Percentiles rank a stretch among this genome's conserved stretches.
Conservation (phyloP, 2,329 filamentous ascomycete species). For the Pseudopyrenochaeta lycopersici region DNA sequence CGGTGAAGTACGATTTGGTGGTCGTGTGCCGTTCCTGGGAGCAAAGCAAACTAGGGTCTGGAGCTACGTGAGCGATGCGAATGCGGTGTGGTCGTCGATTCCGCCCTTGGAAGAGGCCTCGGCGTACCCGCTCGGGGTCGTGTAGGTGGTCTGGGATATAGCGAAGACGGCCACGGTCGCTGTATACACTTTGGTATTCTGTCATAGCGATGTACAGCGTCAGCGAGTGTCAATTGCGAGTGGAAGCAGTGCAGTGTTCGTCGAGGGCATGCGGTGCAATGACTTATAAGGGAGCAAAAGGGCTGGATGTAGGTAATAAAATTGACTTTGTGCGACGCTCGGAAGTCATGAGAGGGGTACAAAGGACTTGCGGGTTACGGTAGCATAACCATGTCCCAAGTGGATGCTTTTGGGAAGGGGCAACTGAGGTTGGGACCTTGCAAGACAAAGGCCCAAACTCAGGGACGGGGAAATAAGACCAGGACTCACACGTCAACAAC, state of each 20-base stretch:
- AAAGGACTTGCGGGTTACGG: conserved; percentile 45
- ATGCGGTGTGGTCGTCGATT: conserved; percentile 65
- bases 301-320: conserved; percentile 22
- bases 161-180: conserved; percentile 48
- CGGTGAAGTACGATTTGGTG: conserved; percentile 47
- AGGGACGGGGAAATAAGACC: conserved; percentile 46
- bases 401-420: conserved; percentile 43
- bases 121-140: conserved; percentile 33
- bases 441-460: conserved; percentile 42
- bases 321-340: conserved; percentile 38
- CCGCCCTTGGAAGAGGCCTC: conserved; percentile 58
- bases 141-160: conserved; percentile 49
- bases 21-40: conserved; percentile 40
- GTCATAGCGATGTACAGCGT: conserved; percentile 45
- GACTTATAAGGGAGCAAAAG: conserved; percentile 31
- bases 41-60: conserved; percentile 47
- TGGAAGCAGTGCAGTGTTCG: conserved; percentile 8
- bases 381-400: conserved; percentile 40
- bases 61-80: conserved; percentile 62
- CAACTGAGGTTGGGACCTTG: conserved; percentile 27
- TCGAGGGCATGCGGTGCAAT: conserved; percentile 23
- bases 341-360: conserved; percentile 42
- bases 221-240: conserved; percentile 36
- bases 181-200: conserved; percentile 50
- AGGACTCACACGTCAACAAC: conserved; percentile 40